Evolutionary conservation across 495 filamentous ascomycete species (phyloP).

Genomic region (Penicillium crystallinum): DNA sequence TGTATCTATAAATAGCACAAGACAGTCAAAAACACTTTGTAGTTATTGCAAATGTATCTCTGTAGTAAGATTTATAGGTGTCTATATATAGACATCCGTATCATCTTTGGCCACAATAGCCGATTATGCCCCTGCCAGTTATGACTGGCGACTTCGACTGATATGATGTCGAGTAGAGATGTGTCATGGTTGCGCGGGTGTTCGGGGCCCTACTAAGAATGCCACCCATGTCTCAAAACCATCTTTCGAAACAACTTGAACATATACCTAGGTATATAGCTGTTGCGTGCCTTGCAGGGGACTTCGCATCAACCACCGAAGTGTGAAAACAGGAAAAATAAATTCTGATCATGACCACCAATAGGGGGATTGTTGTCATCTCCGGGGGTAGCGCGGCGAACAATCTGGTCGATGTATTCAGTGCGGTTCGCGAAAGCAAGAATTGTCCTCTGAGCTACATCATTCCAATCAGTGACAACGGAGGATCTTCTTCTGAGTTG

Average conservation of each 20-base stretch:
- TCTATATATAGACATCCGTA: no score
- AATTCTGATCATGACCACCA: constrained; percentile 14
- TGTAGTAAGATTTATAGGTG: no score
- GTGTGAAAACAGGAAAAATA: not conserved
- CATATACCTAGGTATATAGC: not conserved
- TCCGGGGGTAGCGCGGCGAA: constrained; percentile 91
- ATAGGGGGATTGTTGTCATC: constrained; percentile 70
- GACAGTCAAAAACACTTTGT: no score
- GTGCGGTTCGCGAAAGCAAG: constrained; percentile 63
- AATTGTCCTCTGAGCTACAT: constrained; percentile 70
- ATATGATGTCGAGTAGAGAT: not conserved
- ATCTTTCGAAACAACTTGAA: not conserved
- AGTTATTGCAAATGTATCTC: no score
- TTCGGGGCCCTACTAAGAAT: not conserved
- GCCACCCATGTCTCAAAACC: not conserved
- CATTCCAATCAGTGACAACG: constrained; percentile 94
- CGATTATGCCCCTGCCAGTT: no score
- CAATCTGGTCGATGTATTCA: constrained; percentile 88
- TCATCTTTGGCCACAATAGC: no score
- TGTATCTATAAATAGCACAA: no score
- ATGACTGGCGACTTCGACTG: no score
- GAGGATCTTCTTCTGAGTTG: constrained; percentile 84
- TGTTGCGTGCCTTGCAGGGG: not conserved
- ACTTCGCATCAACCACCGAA: not conserved
- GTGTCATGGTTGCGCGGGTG: constrained; percentile 1